Percentiles rank a stretch among this genome's conserved stretches.
Conservation (phyloP, 495 filamentous ascomycete species). For the Hamigera avellanea region DNA sequence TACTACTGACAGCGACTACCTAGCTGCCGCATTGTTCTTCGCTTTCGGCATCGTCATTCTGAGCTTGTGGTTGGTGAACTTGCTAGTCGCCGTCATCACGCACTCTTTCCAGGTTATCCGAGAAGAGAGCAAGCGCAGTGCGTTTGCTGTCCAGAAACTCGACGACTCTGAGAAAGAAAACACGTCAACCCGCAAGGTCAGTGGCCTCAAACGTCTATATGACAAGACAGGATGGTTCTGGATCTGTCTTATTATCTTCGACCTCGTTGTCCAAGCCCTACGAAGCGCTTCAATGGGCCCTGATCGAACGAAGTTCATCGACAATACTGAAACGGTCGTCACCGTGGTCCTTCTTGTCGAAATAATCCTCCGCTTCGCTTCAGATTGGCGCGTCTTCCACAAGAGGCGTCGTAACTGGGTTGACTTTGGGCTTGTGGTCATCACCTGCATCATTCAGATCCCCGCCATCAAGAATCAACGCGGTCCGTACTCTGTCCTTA, state of each 20-base stretch:
- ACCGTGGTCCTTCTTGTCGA: conserved; percentile 73
- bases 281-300: conserved; percentile 62
- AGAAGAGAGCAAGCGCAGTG: conserved; percentile 88
- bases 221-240: conserved; percentile 66
- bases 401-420: conserved; percentile 59
- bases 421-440: conserved; percentile 66
- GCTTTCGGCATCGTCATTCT: conserved; percentile 81
- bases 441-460: conserved; percentile 77
- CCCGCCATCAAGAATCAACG: conserved; percentile 68
- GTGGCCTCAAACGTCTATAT: conserved; percentile 54
- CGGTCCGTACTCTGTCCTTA: conserved; percentile 76
- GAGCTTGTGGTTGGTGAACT: conserved; percentile 92
- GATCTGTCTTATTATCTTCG: conserved; percentile 69
- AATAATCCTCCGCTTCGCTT: conserved; percentile 66
- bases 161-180: conserved; percentile 27
- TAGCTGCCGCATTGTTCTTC: conserved; percentile 76
- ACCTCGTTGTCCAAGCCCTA: conserved; percentile 60
- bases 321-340: conserved; percentile 61
- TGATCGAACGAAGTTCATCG: conserved; percentile 41
- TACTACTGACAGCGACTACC: conserved; percentile 81
- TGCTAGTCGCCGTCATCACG: conserved; percentile 96
- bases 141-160: conserved; percentile 72
- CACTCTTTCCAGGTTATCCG: conserved; percentile 97
- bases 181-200: conserved; percentile 28
- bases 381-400: conserved; percentile 73